phyloP scores from a whole-genome alignment of 2,329 filamentous ascomycete species.

The Grosmannia penicillata region DNA sequence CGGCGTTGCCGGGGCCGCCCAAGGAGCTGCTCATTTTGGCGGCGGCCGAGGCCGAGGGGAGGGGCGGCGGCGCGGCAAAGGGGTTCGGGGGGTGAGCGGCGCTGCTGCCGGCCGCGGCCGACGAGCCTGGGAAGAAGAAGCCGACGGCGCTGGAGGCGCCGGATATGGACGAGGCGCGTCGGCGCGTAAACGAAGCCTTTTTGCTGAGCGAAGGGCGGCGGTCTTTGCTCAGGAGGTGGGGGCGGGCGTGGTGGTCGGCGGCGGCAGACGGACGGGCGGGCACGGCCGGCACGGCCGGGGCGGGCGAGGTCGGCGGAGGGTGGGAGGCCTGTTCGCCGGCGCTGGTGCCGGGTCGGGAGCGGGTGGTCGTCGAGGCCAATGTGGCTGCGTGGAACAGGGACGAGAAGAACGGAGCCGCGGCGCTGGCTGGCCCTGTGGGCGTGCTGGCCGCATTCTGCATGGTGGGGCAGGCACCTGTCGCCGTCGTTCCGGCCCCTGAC shows the following conservation, averaged over 20 bases:
- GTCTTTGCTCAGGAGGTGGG: conserved; percentile 25
- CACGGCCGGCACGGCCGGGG: conserved; percentile 7
- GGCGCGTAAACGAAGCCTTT: conserved; percentile 34
- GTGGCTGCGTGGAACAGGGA: background rate
- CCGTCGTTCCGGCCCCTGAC: too few species aligned
- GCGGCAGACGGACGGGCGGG: background rate
- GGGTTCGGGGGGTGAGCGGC: background rate
- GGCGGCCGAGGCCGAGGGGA: background rate
- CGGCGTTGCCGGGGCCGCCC: conserved; percentile 7
- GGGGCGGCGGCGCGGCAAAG: background rate
- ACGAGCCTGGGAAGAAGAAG: conserved; percentile 1
- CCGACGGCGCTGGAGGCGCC: conserved; percentile 7
- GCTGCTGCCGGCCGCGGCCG: background rate
- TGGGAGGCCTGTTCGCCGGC: conserved; percentile 15
- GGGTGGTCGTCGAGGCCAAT: conserved; percentile 1
- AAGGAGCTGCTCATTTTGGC: conserved; percentile 1
- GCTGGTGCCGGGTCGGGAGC: conserved; percentile 19
- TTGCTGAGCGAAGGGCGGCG: conserved; percentile 38
- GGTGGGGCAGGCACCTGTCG: too few species aligned
- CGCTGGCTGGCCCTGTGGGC: background rate
- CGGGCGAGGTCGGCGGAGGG: conserved; percentile 9
- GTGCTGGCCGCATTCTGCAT: background rate
- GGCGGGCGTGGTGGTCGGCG: conserved; percentile 10
- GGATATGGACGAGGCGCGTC: conserved; percentile 22
- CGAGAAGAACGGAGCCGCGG: conserved; percentile 1